Base-by-base conservation (phyloP, 1,284 basidiomycete genomes). In the Lignosus rhinocerotis region DNA sequence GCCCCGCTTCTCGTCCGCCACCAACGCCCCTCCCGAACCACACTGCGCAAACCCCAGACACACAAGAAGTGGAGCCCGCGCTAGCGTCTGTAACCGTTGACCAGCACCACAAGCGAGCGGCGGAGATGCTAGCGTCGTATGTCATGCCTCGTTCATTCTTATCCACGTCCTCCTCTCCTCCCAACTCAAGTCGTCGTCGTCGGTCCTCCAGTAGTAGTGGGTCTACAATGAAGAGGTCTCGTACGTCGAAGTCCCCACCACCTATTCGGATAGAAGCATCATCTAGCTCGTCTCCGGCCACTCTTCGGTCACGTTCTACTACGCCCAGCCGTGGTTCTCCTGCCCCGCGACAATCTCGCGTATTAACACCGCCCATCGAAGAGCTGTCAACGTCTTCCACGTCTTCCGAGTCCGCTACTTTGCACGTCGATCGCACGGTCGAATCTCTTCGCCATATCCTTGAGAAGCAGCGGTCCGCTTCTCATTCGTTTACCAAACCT, bases 381-480 rank as follows among this genome's bases (percentile, higher is more conserved):
- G 85, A 87, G 66, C 69, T 75, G n/a, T 78, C 75, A 14, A 69
- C 75, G 6, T 74, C 78, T 31, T 83, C 83, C 5, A 67, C 67
- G 6, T 75, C 75, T 3, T 73, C 73, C 8, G 67, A 78, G 25
- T 66, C 83, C 71, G 43, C 85, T 71, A 56, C 83, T 73, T 39
- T 86, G 72, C 81, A 60, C 76, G 72, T 71, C 14, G 71, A 85
- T 67, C 82, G 78, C 57, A 87, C 88, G 1, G 75, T 91, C 19
- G 78, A 81, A 59, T 84, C 82, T 16, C 76, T 91, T 16, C 83
- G 88, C 50, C 86, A 82, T 67, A 91, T 91, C 58, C 78, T 91
- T 10, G 81, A 86, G 60, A 79, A 82, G 7, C 84, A 86, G 61
- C 51, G 56, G 4, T 49, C 46, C 39, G 54, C 76, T 78, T 51